phyloP scores from a whole-genome alignment of 73 alveolate species.

The Paramecium sexaurelia region DNA sequence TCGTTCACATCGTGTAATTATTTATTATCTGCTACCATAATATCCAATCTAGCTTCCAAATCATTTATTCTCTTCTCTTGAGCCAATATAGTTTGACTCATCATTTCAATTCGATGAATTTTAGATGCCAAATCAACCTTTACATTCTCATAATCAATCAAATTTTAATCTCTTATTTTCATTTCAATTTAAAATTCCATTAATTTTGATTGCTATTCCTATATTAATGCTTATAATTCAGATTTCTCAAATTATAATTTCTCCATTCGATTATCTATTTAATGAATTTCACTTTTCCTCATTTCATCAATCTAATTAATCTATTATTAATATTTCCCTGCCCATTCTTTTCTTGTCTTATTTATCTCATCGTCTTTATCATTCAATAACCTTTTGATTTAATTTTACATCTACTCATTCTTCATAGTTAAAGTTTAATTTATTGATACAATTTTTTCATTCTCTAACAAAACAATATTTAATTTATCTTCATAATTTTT shows the following conservation, averaged over 20 bases:
- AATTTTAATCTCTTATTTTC: background rate
- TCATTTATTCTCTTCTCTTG: constrained; percentile 14
- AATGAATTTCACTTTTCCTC: background rate
- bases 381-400: background rate
- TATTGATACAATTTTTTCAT: background rate
- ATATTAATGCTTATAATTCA: background rate
- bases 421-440: background rate
- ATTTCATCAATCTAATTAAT: background rate
- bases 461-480: constrained; percentile 35
- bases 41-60: constrained; percentile 29
- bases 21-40: constrained; percentile 51
- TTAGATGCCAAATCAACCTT: background rate
- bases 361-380: constrained; percentile 12
- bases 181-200: background rate
- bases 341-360: background rate
- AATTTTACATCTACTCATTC: background rate
- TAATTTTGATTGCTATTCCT: background rate
- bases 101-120: background rate
- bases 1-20: constrained; percentile 27
- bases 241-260: constrained; percentile 1
- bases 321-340: background rate
- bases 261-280: background rate
- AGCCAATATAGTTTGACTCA: constrained; percentile 17
- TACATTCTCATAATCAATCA: background rate
- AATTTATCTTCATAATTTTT: constrained; percentile 50